Conservation (phyloP, 768 basidiomycete species). For the Serendipita sp. region DNA sequence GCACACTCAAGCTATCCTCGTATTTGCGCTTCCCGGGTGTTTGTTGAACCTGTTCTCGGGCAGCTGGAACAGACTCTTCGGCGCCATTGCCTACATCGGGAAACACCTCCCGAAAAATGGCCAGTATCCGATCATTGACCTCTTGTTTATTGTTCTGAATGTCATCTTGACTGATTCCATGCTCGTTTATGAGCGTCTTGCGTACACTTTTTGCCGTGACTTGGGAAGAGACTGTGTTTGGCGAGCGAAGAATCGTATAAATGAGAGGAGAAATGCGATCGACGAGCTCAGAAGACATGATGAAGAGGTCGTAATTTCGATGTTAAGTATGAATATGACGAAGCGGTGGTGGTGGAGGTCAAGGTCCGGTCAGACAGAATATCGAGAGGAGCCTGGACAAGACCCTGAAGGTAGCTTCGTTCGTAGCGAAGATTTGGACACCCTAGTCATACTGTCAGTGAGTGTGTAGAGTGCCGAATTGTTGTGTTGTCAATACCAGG, state of each 20-base stretch:
- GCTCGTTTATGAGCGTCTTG: not conserved
- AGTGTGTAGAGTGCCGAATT: too few relatives aligned
- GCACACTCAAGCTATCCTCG: not conserved
- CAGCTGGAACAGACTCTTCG: not conserved
- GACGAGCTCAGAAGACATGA: not conserved
- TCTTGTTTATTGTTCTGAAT: not conserved
- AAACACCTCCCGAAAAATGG: not conserved
- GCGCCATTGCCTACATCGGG: not conserved
- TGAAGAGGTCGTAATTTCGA: too few relatives aligned
- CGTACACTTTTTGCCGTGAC: not conserved
- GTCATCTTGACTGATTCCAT: not conserved
- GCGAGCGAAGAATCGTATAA: not conserved
- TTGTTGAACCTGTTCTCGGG: not conserved
- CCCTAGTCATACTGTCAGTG: too few relatives aligned
- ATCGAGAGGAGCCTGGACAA: too few relatives aligned
- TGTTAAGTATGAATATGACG: too few relatives aligned
- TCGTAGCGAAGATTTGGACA: too few relatives aligned
- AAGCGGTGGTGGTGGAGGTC: too few relatives aligned
- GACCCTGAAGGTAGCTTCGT: too few relatives aligned
- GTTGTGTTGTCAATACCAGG: too few relatives aligned
- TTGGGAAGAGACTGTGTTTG: not conserved
- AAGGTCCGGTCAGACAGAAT: too few relatives aligned
- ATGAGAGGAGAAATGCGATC: slow-evolving; percentile 2
- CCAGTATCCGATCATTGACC: not conserved
- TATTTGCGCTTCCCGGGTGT: not conserved